Base-by-base conservation (phyloP, 306 rosid species). In the Lathyrus aphaca region DNA sequence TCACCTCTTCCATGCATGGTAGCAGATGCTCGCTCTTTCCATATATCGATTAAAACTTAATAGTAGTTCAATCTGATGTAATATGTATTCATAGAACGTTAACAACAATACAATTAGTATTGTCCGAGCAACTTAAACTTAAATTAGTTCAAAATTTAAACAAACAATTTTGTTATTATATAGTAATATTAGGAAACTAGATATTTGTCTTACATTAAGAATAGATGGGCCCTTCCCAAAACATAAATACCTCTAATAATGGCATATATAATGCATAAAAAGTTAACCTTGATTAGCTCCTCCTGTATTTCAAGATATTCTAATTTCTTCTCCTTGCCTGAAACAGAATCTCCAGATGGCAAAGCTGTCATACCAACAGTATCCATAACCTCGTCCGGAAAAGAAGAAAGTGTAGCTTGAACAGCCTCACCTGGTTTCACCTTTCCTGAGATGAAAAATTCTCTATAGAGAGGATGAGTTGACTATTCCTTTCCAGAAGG, bases 21-120 rank as follows among this genome's bases (percentile, higher is more conserved):
- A 5, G 96, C 89, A 40, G 98, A 85, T 43, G 82, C 90, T 68
- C 96, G 82, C 72, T 94, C 92, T 84, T 90, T 94, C 98, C 98
- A 94, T 76, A 94, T 83, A 16, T 54, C 21, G 56, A 42, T 29
- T 40, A 40, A n/a, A n/a, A n/a, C n/a, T n/a, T n/a, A n/a, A 56
- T 43, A 45, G 44, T 21, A 57, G 30, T 11, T 19, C 8, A 51
- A 14, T 45, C 43, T 13, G 15, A 39, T 2, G 2, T 13, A 32
- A 67, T 27, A 30, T 42, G 18, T 49, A 13, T 64, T 23, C 1
- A 23, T n/a, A n/a, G n/a, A n/a, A n/a, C n/a, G n/a, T n/a, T n/a
- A 65, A 43, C 17, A 55, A 15, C 0, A 40, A 37, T 35, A 58
- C 10, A 75, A 45, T 10, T 59, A 35, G 29, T 59, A 45, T 18